Base-by-base conservation (phyloP, 2,329 filamentous ascomycete genomes). In the Aspergillus aculeatinus region DNA sequence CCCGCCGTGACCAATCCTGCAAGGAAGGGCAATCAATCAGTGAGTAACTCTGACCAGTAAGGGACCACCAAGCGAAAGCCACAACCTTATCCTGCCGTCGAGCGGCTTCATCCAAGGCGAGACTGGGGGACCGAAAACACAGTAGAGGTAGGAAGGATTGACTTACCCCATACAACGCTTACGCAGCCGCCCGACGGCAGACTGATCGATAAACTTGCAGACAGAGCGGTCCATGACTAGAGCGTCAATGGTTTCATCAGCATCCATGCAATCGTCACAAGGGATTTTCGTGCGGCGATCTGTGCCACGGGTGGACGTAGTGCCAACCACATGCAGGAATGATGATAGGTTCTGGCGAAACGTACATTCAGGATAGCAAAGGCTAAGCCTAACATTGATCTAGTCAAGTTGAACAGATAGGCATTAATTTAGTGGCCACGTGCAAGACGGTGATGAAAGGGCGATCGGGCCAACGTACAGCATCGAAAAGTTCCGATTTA, bases 161-260 rank as follows among this genome's bases (percentile, higher is more conserved):
- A 19, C 66, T 62, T 67, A 85, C 89, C 90, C 89, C 90, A 93
- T 60, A 93, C 83, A 47, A 92, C 87, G 60, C 87, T 83, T 7
- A 84, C 86, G 21, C 87, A 83, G 0, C 90, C 90, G 48, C 90
- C 90, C 14, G 85, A 89, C 1, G 89, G 88, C 33, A 93, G 78
- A 21, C 86, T 85, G 5, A 88, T 77, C 3, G 80, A 82, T 50
- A 87, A 73, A 57, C 83, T 86, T 1, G 85, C 80, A 2, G 83
- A 83, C 7, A 87, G 74, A 16, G 85, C 85, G 2, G 85, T 87
- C 85, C 85, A 87, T 16, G 84, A 85, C 74, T 76, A 19, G 7
- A 29, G 47, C 58, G 47, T 49, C 55, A 29, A 50, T 50, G 3
- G 33, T 12, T 56, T 62, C 42, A 59, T 65, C 16, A 64, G 39